A percentile compares a stretch with the other conserved stretches of the same genome.
Evolutionary conservation across 2,329 filamentous ascomycete species (phyloP).

Genomic region (Aspergillus cejpii): DNA sequence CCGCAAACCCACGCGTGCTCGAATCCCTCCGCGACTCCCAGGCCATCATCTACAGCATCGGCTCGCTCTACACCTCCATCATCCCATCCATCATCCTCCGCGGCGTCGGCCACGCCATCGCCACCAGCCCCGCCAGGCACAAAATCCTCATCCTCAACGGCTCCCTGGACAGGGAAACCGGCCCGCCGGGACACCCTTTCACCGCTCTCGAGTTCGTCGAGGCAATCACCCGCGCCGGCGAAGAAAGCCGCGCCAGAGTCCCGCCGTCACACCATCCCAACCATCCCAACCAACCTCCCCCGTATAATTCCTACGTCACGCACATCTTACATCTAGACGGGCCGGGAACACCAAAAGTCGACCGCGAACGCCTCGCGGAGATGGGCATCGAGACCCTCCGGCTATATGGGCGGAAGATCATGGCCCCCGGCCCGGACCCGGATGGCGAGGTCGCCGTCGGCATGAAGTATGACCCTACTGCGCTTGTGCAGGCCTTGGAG

Average conservation of each 20-base stretch:
- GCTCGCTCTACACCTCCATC: slow-evolving; percentile 86
- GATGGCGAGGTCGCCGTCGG: slow-evolving; percentile 48
- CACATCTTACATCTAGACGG: slow-evolving; percentile 77
- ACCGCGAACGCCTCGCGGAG: slow-evolving; percentile 55
- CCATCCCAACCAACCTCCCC: slow-evolving; percentile 29
- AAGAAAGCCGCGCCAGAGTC: slow-evolving; percentile 54
- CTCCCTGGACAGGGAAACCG: slow-evolving; percentile 77
- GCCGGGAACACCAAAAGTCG: slow-evolving; percentile 61
- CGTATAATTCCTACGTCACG: slow-evolving; percentile 66
- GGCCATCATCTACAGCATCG: slow-evolving; percentile 82
- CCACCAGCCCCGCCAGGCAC: slow-evolving; percentile 47
- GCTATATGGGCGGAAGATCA: slow-evolving; percentile 62
- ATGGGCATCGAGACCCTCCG: slow-evolving; percentile 71
- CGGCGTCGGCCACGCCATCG: slow-evolving; percentile 63
- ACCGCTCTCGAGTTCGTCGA: slow-evolving; percentile 73
- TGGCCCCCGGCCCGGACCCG: slow-evolving; percentile 29
- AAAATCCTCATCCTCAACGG: slow-evolving; percentile 85
- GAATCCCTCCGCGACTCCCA: slow-evolving; percentile 58
- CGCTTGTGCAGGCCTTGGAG: slow-evolving; percentile 66
- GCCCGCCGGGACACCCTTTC: slow-evolving; percentile 59
- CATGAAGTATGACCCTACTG: slow-evolving; percentile 68
- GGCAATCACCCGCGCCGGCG: slow-evolving; percentile 68
- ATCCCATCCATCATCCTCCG: slow-evolving; percentile 74
- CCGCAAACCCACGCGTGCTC: slow-evolving; percentile 73
- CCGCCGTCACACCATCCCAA: slow-evolving; percentile 7